A percentile compares a stretch with the other conserved stretches of the same genome.
Conservation (phyloP, 345 rosid species). For the Brassica rapa region DNA sequence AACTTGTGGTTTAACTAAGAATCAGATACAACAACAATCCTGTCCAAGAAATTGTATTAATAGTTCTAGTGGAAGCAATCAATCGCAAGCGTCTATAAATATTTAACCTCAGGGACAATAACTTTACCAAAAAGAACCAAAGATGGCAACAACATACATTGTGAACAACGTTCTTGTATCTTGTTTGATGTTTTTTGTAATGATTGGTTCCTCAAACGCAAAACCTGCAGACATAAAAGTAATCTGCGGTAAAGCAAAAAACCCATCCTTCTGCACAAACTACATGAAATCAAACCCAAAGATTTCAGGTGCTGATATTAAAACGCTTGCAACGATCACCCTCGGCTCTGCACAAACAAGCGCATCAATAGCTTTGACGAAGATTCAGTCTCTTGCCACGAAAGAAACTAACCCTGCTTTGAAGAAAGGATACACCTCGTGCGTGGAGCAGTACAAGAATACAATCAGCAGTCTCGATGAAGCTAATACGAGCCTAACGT, state of each 20-base stretch:
- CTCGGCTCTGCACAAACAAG: constrained; percentile 32
- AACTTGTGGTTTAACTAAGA: constrained; percentile 35
- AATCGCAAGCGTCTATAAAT: constrained; percentile 14
- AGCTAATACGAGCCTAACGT: constrained; percentile 17
- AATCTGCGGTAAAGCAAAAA: constrained; percentile 30
- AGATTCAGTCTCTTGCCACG: constrained; percentile 4
- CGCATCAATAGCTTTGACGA: constrained; percentile 17
- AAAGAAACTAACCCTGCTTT: constrained; percentile 6
- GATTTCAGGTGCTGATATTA: constrained; percentile 17
- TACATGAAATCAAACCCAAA: constrained; percentile 31
- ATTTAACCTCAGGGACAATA: not conserved
- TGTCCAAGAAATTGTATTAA: constrained; percentile 8
- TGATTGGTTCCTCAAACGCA: constrained; percentile 27
- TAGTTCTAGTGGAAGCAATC: constrained; percentile 7
- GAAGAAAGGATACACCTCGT: constrained; percentile 30
- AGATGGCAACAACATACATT: constrained; percentile 26
- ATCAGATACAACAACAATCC: constrained; percentile 21
- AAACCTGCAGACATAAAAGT: constrained; percentile 21
- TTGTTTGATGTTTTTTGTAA: constrained; percentile 23
- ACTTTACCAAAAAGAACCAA: constrained; percentile 3
- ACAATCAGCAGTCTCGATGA: constrained; percentile 28
- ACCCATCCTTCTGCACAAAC: constrained; percentile 23
- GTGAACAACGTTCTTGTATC: constrained; percentile 19
- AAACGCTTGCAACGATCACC: constrained; percentile 23
- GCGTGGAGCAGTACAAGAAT: constrained; percentile 18